Base-by-base conservation (phyloP, 106 monocot genomes). In the Dendrobium catenatum region DNA sequence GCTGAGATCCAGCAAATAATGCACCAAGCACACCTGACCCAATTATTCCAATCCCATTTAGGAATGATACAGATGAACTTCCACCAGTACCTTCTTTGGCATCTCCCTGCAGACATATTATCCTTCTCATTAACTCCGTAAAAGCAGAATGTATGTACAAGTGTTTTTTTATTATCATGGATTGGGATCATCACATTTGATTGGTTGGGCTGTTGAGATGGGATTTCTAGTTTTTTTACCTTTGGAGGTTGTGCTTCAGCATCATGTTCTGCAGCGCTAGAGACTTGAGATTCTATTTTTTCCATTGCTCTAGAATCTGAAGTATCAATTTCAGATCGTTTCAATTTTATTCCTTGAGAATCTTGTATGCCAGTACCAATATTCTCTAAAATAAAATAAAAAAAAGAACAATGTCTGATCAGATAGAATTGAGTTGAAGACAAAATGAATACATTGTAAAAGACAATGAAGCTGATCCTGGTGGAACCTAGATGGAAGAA, bases 21-120 rank as follows among this genome's bases (percentile, higher is more conserved):
- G 90, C 90, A 86, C 86, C 94, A 47, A 97, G 89, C 78, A 97
- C 89, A 76, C 94, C 94, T 42, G 90, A 88, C 4, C 86, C 89
- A 85, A 89, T 55, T 85, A 97, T 85, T 79, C 90, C 94, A 85
- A 94, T 26, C 42, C 10, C 82, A 85, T 89, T 92, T 20, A 88
- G 76, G 42, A 94, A 42, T 73, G 90, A 78, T 24, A 87, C 9
- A 82, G 88, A 81, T 80, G 85, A 37, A 84, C 77, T 92, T 77
- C 68, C 84, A 20, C 82, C 72, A 77, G 77, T 33, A 76, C 47
- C 74, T 79, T 84, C 81, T 79, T 68, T 15, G 56, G 48, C 43
- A 58, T 64, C 31, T 70, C 72, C 79, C 88, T 87, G 85, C 80
- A 82, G 16, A 76, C 27, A 72, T 82, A 46, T 18, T 11, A 75